Percentiles rank a stretch among this genome's conserved stretches.
These are phyloP conservation scores for Sarocladium brachiariae DNA, from an alignment of 2,329 filamentous ascomycete genomes.

Conservation along the genomic window DNA sequence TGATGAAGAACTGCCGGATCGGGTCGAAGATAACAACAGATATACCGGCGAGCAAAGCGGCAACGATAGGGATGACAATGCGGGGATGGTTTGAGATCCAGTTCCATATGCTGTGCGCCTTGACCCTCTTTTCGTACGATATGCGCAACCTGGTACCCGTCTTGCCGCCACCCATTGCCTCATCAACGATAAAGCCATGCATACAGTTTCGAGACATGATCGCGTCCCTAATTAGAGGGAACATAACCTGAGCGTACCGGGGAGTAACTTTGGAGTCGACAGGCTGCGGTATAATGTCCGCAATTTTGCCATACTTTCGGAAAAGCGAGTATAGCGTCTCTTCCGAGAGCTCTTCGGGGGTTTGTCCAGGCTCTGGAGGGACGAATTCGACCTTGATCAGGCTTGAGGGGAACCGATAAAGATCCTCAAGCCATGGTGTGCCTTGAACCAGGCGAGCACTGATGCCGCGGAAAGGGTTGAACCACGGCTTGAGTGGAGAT, in stretches of 20 bases:
- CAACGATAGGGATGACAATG: conserved; percentile 8
- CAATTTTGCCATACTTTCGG: conserved; percentile 81
- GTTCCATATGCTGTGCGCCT: conserved; percentile 73
- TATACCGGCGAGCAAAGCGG: conserved; percentile 49
- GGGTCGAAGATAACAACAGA: conserved; percentile 91
- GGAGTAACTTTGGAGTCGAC: conserved; percentile 81
- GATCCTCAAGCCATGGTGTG: conserved; percentile 87
- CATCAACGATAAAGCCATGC: conserved; percentile 70
- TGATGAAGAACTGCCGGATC: conserved; percentile 88
- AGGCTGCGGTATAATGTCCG: conserved; percentile 75
- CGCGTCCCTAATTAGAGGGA: conserved; percentile 63
- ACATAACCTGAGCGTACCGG: conserved; percentile 74
- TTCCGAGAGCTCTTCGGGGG: conserved; percentile 73
- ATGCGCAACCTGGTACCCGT: conserved; percentile 69
- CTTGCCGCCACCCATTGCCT: conserved; percentile 66
- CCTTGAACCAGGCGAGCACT: conserved; percentile 70
- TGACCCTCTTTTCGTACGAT: conserved; percentile 74
- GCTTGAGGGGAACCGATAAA: conserved; percentile 72
- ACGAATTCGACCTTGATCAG: conserved; percentile 81
- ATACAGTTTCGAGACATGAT: conserved; percentile 90
- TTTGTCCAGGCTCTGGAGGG: conserved; percentile 60
- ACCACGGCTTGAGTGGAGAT: conserved; percentile 78
- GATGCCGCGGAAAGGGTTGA: conserved; percentile 71
- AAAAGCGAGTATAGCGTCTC: conserved; percentile 85
- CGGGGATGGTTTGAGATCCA: conserved; percentile 83